These are phyloP conservation scores for Brassica juncea DNA, from an alignment of 345 rosid species.

Conservation along the genomic window DNA sequence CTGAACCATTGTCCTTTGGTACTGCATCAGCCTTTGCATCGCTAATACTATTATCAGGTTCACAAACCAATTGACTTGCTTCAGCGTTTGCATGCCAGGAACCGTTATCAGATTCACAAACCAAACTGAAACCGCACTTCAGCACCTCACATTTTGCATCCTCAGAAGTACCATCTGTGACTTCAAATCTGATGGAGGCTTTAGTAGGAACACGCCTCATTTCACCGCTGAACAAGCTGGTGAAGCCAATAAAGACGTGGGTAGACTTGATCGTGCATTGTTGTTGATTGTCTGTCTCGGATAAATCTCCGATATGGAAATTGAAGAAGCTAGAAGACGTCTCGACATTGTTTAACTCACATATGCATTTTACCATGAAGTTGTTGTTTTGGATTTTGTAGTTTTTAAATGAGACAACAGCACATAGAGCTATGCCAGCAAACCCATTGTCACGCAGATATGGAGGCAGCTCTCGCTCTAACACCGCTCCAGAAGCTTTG, in stretches of 20 bases:
- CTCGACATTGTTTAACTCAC: not conserved
- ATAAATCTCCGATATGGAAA: constrained; percentile 12
- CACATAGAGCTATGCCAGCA: constrained; percentile 21
- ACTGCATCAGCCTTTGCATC: not conserved
- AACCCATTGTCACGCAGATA: not conserved
- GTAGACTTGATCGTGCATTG: not conserved
- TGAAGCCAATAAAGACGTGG: constrained; percentile 25
- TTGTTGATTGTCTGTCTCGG: not conserved
- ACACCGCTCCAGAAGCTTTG: constrained; percentile 5
- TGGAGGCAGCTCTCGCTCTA: constrained; percentile 1
- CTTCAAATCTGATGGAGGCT: constrained; percentile 19
- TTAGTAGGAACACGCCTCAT: not conserved
- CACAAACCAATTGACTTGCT: not conserved
- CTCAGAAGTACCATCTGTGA: constrained; percentile 7
- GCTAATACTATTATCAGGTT: not conserved
- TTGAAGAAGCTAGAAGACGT: constrained; percentile 5
- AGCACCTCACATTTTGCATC: constrained; percentile 1
- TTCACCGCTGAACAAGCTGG: constrained; percentile 3
- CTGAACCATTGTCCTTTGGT: not conserved
- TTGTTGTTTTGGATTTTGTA: constrained; percentile 2
- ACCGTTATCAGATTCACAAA: constrained; percentile 6
- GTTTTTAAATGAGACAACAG: constrained; percentile 10
- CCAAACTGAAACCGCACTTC: constrained; percentile 18
- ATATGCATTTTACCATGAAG: constrained; percentile 12
- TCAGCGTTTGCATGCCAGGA: not conserved